Percentiles rank a stretch among this genome's conserved stretches.
Conservation (phyloP, 257 asterid species). For the Solanum habrochaites region DNA sequence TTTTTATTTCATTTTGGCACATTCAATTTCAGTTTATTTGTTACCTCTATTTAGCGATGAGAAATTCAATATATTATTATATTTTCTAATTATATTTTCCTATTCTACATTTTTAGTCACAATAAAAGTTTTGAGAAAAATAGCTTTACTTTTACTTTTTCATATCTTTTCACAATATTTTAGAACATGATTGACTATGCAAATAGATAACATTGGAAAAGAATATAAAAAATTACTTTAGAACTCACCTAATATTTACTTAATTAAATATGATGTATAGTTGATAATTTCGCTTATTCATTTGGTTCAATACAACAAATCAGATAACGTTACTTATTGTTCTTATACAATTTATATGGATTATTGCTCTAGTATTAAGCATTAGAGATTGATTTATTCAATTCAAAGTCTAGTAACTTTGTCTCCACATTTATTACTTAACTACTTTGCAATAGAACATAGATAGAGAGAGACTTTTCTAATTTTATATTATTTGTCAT, state of each 20-base stretch:
- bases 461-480: neutral
- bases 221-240: neutral
- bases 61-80: neutral
- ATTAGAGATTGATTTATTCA: too few species aligned
- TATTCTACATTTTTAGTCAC: neutral
- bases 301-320: neutral
- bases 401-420: too few species aligned
- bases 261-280: neutral
- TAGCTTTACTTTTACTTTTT: neutral
- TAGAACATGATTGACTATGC: neutral
- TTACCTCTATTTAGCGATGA: neutral
- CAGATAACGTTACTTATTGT: neutral
- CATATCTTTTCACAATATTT: neutral
- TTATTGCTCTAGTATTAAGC: neutral
- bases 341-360: neutral
- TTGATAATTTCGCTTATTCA: neutral
- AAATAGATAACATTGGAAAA: neutral
- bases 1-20: too few species aligned
- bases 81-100: too few species aligned
- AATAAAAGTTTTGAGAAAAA: neutral
- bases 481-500: too few species aligned
- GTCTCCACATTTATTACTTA: neutral
- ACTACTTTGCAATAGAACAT: neutral
- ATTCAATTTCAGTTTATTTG: too few species aligned
- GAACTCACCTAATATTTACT: neutral